A percentile compares a stretch with the other conserved stretches of the same genome.
phyloP scores from a whole-genome alignment of 306 rosid species.

The Biancaea sappan region DNA sequence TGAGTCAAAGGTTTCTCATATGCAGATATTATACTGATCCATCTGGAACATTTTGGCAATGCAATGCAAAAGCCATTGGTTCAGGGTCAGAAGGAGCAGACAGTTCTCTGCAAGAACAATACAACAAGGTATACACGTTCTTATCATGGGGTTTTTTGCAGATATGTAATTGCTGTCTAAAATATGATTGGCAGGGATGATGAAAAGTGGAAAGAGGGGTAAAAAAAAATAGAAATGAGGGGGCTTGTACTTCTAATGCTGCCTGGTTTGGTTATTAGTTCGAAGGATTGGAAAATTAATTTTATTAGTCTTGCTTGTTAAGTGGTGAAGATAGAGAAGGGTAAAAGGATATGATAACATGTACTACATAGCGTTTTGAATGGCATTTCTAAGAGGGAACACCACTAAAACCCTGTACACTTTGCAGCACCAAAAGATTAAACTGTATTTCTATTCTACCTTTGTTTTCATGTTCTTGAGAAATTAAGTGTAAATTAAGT shows the following conservation, averaged over 20 bases:
- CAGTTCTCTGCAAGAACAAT: conserved; percentile 97
- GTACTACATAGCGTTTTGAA: neutral
- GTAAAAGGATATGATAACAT: neutral
- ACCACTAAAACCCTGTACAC: neutral
- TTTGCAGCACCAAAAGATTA: neutral
- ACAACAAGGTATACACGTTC: conserved; percentile 70
- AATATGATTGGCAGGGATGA: neutral
- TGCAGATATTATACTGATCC: conserved; percentile 95
- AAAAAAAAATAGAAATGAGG: neutral
- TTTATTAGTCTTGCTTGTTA: neutral
- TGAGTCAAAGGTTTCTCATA: conserved; percentile 27
- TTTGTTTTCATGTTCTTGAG: neutral
- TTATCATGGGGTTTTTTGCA: neutral
- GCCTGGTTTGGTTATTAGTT: neutral
- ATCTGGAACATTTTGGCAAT: conserved; percentile 99
- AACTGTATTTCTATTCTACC: neutral
- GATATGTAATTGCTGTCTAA: neutral
- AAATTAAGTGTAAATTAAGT: too few relatives aligned
- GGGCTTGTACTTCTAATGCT: neutral
- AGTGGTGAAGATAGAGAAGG: neutral
- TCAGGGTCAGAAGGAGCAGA: conserved; percentile 99
- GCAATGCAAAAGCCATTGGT: conserved; percentile 98
- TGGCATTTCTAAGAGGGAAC: neutral
- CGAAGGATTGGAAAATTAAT: neutral
- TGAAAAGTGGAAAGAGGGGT: neutral